Percentiles rank a stretch among this genome's conserved stretches.
These are phyloP conservation scores for Barbatosphaeria neglecta DNA, from an alignment of 495 filamentous ascomycete species.

Conservation along the genomic window DNA sequence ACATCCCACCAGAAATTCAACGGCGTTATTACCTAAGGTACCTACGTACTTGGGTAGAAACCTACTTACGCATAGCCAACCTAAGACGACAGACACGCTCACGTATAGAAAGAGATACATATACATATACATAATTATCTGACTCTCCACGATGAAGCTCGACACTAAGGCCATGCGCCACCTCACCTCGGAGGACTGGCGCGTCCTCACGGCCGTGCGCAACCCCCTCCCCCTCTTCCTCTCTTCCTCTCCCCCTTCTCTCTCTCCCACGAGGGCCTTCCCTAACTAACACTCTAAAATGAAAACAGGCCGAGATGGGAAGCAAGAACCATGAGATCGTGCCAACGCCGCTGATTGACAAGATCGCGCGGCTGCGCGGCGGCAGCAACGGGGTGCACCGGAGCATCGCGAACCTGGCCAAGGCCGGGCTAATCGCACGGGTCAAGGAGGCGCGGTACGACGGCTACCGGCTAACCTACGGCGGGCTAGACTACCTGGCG, in stretches of 20 bases:
- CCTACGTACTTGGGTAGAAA: neutral
- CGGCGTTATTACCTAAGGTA: neutral
- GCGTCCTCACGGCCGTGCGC: conserved; percentile 80
- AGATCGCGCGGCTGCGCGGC: conserved; percentile 69
- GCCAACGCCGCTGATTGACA: conserved; percentile 75
- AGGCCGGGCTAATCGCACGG: conserved; percentile 81
- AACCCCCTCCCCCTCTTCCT: conserved; percentile 11
- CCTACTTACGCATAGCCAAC: neutral
- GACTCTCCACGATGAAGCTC: conserved; percentile 62
- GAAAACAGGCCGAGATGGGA: conserved; percentile 75
- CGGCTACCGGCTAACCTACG: conserved; percentile 93
- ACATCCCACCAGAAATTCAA: neutral
- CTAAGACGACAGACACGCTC: no score
- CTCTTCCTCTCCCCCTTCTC: conserved; percentile 1
- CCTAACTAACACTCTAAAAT: conserved; percentile 3
- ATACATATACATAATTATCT: no score
- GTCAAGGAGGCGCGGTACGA: conserved; percentile 96
- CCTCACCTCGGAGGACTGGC: conserved; percentile 86
- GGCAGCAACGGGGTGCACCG: conserved; percentile 70
- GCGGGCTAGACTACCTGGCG: conserved; percentile 91
- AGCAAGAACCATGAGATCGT: conserved; percentile 96
- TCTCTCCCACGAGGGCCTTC: neutral
- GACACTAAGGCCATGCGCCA: conserved; percentile 86
- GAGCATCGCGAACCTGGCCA: conserved; percentile 80
- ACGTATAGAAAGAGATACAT: no score